Evolutionary conservation across 352 stramenopile species (phyloP).

Genomic region (Phytophthora hybrid): DNA sequence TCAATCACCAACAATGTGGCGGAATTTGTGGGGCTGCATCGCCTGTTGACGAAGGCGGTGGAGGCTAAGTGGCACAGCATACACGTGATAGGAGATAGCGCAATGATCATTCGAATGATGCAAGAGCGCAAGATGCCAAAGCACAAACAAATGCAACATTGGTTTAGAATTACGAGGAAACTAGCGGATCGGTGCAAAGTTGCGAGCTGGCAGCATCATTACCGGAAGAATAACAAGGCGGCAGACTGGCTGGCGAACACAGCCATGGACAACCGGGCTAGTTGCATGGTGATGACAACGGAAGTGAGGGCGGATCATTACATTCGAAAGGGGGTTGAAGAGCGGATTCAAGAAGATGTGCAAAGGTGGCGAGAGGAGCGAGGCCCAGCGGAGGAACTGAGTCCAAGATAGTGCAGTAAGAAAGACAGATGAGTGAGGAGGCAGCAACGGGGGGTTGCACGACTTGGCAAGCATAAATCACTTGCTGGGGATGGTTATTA

Average conservation of each 20-base stretch:
- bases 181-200: not conserved
- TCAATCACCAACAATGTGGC: slow-evolving; percentile 16
- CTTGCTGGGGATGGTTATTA: too few species aligned
- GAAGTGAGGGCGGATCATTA: too few species aligned
- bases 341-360: too few species aligned
- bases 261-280: too few species aligned
- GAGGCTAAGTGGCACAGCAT: not conserved
- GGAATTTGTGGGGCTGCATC: slow-evolving; percentile 10
- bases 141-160: not conserved
- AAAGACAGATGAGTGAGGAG: too few species aligned
- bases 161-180: not conserved
- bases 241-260: not conserved
- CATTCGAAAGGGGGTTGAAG: too few species aligned
- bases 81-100: slow-evolving; percentile 9
- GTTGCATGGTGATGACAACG: too few species aligned
- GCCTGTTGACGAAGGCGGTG: not conserved
- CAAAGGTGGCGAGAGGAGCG: too few species aligned
- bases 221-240: not conserved
- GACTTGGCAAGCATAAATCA: too few species aligned
- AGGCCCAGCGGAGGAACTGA: too few species aligned
- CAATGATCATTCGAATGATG: not conserved
- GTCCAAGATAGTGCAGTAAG: too few species aligned
- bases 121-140: not conserved
- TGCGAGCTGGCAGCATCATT: not conserved
- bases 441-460: too few species aligned